These are phyloP conservation scores for Picochlorum sp. DNA, from an alignment of 139 green algal species.

Conservation along the genomic window DNA sequence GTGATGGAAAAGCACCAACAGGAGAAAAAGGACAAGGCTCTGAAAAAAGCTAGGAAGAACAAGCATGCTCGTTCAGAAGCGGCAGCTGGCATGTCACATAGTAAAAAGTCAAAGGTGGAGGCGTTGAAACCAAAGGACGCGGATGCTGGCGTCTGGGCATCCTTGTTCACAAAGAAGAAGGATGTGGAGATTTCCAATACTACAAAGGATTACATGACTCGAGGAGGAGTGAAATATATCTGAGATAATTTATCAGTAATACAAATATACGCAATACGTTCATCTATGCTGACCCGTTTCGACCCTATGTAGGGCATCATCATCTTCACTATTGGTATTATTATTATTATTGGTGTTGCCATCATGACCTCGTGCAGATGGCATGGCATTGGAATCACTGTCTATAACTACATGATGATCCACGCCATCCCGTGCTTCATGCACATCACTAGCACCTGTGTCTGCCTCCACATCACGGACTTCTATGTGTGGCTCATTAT, in stretches of 20 bases:
- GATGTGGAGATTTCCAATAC: neutral
- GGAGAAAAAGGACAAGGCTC: slow-evolving; percentile 15
- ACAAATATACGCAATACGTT: too few relatives aligned
- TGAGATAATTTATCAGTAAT: neutral
- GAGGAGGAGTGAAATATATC: slow-evolving; percentile 8
- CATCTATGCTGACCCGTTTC: too few relatives aligned
- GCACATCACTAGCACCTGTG: too few relatives aligned
- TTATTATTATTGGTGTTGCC: too few relatives aligned
- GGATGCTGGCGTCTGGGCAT: slow-evolving; percentile 22
- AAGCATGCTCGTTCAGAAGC: neutral
- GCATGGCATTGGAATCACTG: too few relatives aligned
- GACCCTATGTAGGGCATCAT: too few relatives aligned
- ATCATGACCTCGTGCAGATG: too few relatives aligned
- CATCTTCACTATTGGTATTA: too few relatives aligned
- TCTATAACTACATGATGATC: too few relatives aligned
- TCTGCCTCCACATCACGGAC: neutral
- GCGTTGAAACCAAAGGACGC: slow-evolving; percentile 17
- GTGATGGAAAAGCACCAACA: slow-evolving; percentile 29
- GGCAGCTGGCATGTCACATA: slow-evolving; percentile 9
- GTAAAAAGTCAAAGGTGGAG: slow-evolving; percentile 10
- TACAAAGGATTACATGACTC: slow-evolving; percentile 15
- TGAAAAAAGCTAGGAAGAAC: slow-evolving; percentile 15
- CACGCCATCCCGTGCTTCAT: too few relatives aligned
- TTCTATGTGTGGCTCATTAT: neutral
- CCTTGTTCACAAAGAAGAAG: slow-evolving; percentile 22